Conservation (phyloP, 208 protist genomes). For the Trypanosoma congolense region DNA sequence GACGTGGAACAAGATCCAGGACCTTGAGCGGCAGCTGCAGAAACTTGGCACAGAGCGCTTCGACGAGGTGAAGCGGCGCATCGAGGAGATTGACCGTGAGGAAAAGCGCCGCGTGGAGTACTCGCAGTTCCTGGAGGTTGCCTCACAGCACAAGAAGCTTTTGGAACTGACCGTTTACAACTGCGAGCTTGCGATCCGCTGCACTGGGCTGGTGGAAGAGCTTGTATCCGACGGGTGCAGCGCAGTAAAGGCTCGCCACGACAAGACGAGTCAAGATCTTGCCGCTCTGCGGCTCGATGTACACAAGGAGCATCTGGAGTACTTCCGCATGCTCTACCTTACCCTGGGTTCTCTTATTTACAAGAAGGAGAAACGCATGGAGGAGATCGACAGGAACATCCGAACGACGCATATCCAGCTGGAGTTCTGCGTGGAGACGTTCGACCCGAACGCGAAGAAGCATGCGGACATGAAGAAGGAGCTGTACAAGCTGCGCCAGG, state of each 20-base stretch:
- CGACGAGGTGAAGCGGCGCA: slow-evolving; percentile 4
- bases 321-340: slow-evolving; percentile 9
- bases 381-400: slow-evolving; percentile 8
- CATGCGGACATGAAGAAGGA: slow-evolving; percentile 9
- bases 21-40: slow-evolving; percentile 8
- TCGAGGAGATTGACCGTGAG: slow-evolving; percentile 8
- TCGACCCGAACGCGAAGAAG: slow-evolving; percentile 9
- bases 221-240: slow-evolving; percentile 1
- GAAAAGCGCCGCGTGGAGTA: slow-evolving; percentile 8
- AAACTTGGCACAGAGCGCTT: slow-evolving; percentile 5
- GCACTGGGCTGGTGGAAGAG: slow-evolving; percentile 6
- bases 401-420: slow-evolving; percentile 6
- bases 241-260: slow-evolving; percentile 8
- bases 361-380: slow-evolving; percentile 9
- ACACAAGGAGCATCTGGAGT: slow-evolving; percentile 9
- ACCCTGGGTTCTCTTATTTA: slow-evolving; percentile 6
- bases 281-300: slow-evolving; percentile 2
- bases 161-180: slow-evolving; percentile 6
- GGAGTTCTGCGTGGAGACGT: slow-evolving; percentile 7
- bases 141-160: slow-evolving; percentile 9
- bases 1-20: slow-evolving; percentile 8
- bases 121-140: slow-evolving; percentile 7
- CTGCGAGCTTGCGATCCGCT: slow-evolving; percentile 7
- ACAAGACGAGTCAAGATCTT: slow-evolving; percentile 10
- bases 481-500: slow-evolving; percentile 19